Base-by-base conservation (phyloP, 148 eudicot genomes). In the Rhododendron simsii region DNA sequence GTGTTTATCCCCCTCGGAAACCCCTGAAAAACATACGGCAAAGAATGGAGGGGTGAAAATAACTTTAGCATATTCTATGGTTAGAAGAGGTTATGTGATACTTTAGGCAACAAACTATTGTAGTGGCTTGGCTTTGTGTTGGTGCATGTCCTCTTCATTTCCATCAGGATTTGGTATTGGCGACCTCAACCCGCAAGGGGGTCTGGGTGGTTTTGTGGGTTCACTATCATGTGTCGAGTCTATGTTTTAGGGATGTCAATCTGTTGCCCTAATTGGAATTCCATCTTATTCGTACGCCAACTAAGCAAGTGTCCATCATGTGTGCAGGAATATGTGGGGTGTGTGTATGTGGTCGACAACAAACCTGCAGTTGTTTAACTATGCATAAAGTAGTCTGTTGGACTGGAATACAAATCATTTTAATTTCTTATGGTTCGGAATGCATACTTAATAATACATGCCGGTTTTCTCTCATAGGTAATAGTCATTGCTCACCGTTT, bases 401-500 rank as follows among this genome's bases (percentile, higher is more conserved):
- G 37, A 85, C 82, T 78, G 33, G 55, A 63, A 63, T 61, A 15
- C 65, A 41, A 71, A 21, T 67, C 50, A 35, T 81, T 15, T 81
- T 71, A 37, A 51, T 45, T 13, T 26, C 47, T 53, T 44, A 55
- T 74, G 44, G 55, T 41, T 81, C 20, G 4, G 35, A 39, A 30
- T 80, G 2, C 28, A 45, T 51, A 65, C 82, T 26, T 4, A 6
- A 6, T 41, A 7, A 48, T 33, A 47, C 37, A 4, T 10, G 47
- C 71, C 3, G 37, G 26, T 81, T 83, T 76, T 26, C 67, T 81
- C 73, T 21, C 85, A 91, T 82, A 97, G 99, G 98, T 97, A 78
- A 78, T 97, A 88, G 93, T 95, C 45, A 97, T 97, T 77, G 96
- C 99, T 45, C 99, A 95, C 88, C 91, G 98, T 69, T 79, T 97